phyloP scores from a whole-genome alignment of 306 rosid species.

The Castanea crenata region DNA sequence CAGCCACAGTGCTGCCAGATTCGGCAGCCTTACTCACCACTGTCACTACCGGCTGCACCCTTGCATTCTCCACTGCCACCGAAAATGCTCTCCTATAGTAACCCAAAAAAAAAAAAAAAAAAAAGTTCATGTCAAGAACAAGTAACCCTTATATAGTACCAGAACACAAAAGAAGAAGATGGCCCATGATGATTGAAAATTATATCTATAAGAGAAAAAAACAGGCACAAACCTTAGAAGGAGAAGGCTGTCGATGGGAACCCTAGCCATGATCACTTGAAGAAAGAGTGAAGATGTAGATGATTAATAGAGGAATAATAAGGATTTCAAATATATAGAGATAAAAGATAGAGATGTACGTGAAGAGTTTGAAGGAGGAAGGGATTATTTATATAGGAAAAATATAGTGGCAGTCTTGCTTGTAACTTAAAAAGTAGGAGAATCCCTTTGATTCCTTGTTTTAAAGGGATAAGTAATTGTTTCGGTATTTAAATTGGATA shows the following conservation, averaged over 20 bases:
- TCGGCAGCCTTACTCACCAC: background rate
- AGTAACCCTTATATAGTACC: no score
- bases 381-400: constrained; percentile 15
- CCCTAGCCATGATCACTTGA: constrained; percentile 30
- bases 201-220: background rate
- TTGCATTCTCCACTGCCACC: constrained; percentile 17
- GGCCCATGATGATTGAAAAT: background rate
- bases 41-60: constrained; percentile 1
- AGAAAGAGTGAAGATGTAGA: background rate
- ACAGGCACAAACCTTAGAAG: constrained; percentile 27
- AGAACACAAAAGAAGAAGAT: background rate
- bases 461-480: background rate
- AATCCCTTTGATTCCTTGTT: background rate
- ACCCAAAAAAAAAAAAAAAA: background rate
- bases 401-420: background rate
- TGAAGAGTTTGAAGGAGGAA: constrained; percentile 7
- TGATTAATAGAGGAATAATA: background rate
- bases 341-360: background rate
- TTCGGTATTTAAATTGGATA: background rate
- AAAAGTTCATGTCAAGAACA: background rate
- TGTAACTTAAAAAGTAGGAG: background rate
- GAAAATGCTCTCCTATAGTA: constrained; percentile 25
- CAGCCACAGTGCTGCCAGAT: background rate
- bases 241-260: constrained; percentile 4
- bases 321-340: no score